Conservation (phyloP, 2,329 filamentous ascomycete genomes). For the Neonectria faginata region DNA sequence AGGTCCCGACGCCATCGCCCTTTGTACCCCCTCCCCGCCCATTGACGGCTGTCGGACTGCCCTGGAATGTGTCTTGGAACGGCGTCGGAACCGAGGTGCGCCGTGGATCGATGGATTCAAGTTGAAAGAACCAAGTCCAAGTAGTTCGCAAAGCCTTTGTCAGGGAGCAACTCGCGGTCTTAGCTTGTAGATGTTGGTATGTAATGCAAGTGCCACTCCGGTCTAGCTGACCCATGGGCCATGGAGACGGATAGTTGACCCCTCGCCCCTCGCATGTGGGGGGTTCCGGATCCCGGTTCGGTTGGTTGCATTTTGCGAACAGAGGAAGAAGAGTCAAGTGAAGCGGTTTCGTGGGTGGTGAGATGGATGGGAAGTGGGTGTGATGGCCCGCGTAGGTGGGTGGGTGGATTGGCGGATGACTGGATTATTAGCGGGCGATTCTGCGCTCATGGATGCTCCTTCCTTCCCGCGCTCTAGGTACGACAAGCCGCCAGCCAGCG, state of each 20-base stretch:
- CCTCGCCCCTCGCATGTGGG: slow-evolving; percentile 22
- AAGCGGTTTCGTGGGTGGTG: slow-evolving; percentile 2
- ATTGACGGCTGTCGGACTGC: not conserved
- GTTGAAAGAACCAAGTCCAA: slow-evolving; percentile 1
- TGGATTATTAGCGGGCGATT: slow-evolving; percentile 19
- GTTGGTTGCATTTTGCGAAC: slow-evolving; percentile 14
- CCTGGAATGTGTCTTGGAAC: slow-evolving; percentile 11
- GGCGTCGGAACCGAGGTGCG: not conserved
- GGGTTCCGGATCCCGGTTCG: slow-evolving; percentile 9
- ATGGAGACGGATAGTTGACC: slow-evolving; percentile 23
- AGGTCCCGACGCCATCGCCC: not conserved
- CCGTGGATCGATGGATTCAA: slow-evolving; percentile 18
- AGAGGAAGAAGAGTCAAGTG: slow-evolving; percentile 1
- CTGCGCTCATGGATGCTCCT: slow-evolving; percentile 7
- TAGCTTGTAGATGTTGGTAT: slow-evolving; percentile 12
- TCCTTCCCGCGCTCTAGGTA: slow-evolving; percentile 13
- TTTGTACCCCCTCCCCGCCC: not conserved
- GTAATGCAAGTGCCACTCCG: slow-evolving; percentile 24
- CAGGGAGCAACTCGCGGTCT: slow-evolving; percentile 14
- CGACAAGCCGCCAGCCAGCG: slow-evolving; percentile 5
- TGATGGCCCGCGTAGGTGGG: slow-evolving; percentile 13
- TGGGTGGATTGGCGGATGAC: slow-evolving; percentile 14
- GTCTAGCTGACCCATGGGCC: slow-evolving; percentile 18
- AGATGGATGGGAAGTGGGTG: slow-evolving; percentile 5
- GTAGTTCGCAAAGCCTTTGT: slow-evolving; percentile 4